Evolutionary conservation across 805 yeast species (phyloP), one percentile per base, ranked within the genome.

Genomic region (Yamadazyma scolyti): DNA sequence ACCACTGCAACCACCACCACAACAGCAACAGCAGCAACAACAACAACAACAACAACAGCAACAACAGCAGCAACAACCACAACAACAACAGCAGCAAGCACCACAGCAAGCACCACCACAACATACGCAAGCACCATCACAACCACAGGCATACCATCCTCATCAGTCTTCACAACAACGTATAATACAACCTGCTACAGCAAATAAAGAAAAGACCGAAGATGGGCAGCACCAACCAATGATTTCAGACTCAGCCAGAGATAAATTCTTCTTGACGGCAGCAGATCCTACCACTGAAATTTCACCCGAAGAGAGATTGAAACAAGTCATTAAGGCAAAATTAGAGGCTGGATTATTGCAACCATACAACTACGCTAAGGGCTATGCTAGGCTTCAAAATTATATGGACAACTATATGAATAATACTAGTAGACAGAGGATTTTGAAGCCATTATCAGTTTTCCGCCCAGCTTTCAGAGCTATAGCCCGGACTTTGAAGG

Each of bases 231-330:
- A 54, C 36, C 64, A 58, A 30, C 72, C 72, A 2, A 58, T 63
- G 23, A 67, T 75, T 4, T 73, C 80, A 0, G 90, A 84, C 34
- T 79, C 93, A 2, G 95, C 96, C 1, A 72, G 87, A 42, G 97
- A 89, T 52, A 88, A 88, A 56, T 90, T 90, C 58, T 89, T 90
- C 61, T 61, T 90, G 28, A 90, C 97, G 0, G 97, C 97, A 0
- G 97, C 97, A 0, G 97, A 90, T 54, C 97, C 97, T 4, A 84
- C 96, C 0, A 86, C 90, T 2, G 96, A 87, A 43, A 82, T 84
- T 21, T 84, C 95, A 0, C 96, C 97, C 0, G 97, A 89, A 50
- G 97, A 88, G 51, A 71, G 97, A 38, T 67, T 90, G 44, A 87
- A 86, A 50, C 94, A 88, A 52, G 97, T 90, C 8, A 89, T 90